Percentiles rank a stretch among this genome's conserved stretches.
Evolutionary conservation across 139 green algal genomes (phyloP).

Genomic region (Pseudopediastrum boryanum): DNA sequence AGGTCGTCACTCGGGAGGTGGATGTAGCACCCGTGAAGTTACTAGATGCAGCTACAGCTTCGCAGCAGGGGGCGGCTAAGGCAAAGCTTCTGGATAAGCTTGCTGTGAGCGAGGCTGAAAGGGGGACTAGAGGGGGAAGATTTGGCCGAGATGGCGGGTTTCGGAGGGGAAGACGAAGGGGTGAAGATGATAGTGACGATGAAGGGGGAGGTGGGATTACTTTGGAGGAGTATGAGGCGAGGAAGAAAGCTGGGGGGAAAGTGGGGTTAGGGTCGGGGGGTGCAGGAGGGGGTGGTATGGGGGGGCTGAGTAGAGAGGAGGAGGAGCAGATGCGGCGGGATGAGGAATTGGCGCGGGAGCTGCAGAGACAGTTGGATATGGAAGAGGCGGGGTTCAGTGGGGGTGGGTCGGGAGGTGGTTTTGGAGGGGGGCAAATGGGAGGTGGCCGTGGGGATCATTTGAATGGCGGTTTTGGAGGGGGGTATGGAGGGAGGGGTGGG

Average conservation of each 20-base stretch:
- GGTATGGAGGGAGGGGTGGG: constrained; percentile 1
- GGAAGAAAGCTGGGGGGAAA: background rate
- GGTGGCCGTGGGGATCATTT: background rate
- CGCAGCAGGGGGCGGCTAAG: constrained; percentile 33
- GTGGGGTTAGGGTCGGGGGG: background rate
- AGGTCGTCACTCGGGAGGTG: constrained; percentile 3
- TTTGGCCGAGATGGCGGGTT: constrained; percentile 4
- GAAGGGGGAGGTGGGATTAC: constrained; percentile 13
- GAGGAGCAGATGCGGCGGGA: constrained; percentile 25
- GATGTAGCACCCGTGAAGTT: constrained; percentile 23
- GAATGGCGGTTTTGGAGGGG: background rate
- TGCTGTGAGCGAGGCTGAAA: constrained; percentile 5
- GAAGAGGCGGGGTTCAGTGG: constrained; percentile 9
- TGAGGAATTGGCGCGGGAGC: constrained; percentile 34
- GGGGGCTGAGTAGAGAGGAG: background rate
- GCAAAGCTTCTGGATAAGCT: constrained; percentile 34
- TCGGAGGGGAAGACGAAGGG: background rate
- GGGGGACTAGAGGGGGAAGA: background rate
- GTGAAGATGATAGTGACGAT: background rate
- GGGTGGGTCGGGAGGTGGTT: background rate
- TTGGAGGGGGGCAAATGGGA: background rate
- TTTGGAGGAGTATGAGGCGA: constrained; percentile 35
- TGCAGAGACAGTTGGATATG: constrained; percentile 33
- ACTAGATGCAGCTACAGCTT: background rate
- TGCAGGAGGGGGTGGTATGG: background rate